Conservation (phyloP, 352 stramenopile genomes). For the Globisporangium heterothallicum region DNA sequence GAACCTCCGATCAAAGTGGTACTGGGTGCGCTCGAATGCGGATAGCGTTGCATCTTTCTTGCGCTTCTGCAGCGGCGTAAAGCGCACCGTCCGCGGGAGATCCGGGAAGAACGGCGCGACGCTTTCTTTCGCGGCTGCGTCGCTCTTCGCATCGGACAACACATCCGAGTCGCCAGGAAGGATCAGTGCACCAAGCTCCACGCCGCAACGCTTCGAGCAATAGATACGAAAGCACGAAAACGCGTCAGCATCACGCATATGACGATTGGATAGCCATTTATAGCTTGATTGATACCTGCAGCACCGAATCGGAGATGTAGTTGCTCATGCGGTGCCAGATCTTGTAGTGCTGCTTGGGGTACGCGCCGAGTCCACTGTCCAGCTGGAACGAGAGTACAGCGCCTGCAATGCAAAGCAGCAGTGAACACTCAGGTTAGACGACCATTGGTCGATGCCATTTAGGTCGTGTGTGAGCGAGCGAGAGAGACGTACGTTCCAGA, state of each 20-base stretch:
- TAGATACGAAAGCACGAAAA: neutral
- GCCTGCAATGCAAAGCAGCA: conserved; percentile 22
- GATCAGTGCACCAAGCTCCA: conserved; percentile 59
- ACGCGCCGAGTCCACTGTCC: conserved; percentile 69
- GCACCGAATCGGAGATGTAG: conserved; percentile 55
- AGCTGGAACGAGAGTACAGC: conserved; percentile 76
- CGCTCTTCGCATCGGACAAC: conserved; percentile 13
- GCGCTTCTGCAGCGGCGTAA: conserved; percentile 48
- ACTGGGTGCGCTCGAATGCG: conserved; percentile 52
- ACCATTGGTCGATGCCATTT: too few relatives aligned
- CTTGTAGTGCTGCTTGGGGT: conserved; percentile 74
- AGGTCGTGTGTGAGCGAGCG: too few relatives aligned
- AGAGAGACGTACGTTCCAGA: conserved; percentile 48
- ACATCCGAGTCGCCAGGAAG: conserved; percentile 65
- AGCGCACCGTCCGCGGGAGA: conserved; percentile 63
- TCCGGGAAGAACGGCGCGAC: conserved; percentile 73
- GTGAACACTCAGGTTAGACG: too few relatives aligned
- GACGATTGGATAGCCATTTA: neutral
- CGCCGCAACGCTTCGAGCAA: conserved; percentile 46
- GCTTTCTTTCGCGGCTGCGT: conserved; percentile 9
- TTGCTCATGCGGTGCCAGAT: conserved; percentile 64
- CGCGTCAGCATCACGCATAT: neutral
- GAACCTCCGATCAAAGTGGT: conserved; percentile 77
- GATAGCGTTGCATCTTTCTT: conserved; percentile 26
- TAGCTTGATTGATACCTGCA: conserved; percentile 35